phyloP scores from a whole-genome alignment of 257 asterid genomes.

The Mitragyna speciosa region DNA sequence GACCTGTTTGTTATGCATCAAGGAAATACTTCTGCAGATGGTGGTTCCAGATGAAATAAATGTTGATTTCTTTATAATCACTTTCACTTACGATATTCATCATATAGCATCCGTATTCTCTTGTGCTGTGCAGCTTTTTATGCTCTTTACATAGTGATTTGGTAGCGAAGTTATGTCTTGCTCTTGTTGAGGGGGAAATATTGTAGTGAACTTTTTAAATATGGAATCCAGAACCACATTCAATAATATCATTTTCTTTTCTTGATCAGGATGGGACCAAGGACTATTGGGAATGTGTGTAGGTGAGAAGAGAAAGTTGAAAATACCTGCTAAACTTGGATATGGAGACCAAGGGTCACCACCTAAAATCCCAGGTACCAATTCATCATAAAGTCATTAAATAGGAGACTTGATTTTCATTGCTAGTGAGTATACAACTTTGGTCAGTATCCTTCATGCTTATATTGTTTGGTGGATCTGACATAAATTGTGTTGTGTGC shows the following conservation, averaged over 20 bases:
- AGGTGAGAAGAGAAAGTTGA: slow-evolving; percentile 93
- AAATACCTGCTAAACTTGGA: slow-evolving; percentile 92
- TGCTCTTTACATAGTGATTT: not conserved
- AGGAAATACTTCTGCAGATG: not conserved
- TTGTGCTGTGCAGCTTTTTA: not conserved
- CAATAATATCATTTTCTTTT: not conserved
- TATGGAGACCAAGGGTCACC: slow-evolving; percentile 98
- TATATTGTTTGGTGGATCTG: not conserved
- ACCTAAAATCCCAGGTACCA: slow-evolving; percentile 90
- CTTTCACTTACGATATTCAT: not conserved
- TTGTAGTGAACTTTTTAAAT: not conserved
- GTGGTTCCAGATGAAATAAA: not conserved
- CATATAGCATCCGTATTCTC: not conserved
- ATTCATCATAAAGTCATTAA: not conserved
- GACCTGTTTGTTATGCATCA: not conserved
- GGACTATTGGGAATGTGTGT: slow-evolving; percentile 91
- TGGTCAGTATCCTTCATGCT: not conserved
- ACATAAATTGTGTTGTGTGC: not conserved
- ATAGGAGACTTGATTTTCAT: not conserved
- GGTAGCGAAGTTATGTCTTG: not conserved
- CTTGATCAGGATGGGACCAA: slow-evolving; percentile 97
- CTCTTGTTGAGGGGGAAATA: not conserved
- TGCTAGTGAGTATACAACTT: not conserved
- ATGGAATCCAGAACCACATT: not conserved
- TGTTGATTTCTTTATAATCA: not conserved